phyloP scores from a whole-genome alignment of 176 grass and related monocot genomes.

The Pharus latifolius region DNA sequence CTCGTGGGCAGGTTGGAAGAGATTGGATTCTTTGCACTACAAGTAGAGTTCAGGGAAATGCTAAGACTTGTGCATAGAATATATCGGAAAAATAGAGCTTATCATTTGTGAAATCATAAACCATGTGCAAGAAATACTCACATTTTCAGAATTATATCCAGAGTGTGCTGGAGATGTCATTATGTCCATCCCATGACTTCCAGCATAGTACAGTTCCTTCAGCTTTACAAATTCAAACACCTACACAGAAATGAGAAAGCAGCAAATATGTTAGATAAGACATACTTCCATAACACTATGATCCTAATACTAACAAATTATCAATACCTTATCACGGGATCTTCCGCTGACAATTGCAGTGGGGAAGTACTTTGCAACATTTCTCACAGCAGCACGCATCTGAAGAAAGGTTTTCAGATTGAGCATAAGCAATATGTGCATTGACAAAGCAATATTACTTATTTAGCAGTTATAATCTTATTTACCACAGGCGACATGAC shows the following conservation, averaged over 20 bases:
- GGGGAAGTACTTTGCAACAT: conserved; percentile 65
- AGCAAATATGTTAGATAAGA: not conserved
- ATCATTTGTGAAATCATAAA: not conserved
- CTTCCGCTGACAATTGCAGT: conserved; percentile 94
- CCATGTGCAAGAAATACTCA: not conserved
- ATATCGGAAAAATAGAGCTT: not conserved
- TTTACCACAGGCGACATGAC: conserved; percentile 69
- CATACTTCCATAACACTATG: not conserved
- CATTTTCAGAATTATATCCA: conserved; percentile 22
- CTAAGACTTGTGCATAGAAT: not conserved
- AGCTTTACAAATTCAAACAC: conserved; percentile 86
- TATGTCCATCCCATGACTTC: conserved; percentile 99
- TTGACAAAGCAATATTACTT: conserved; percentile 1
- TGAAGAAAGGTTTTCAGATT: not conserved
- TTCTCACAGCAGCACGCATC: conserved; percentile 77
- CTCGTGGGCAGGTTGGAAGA: conserved; percentile 87
- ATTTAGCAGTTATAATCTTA: not conserved
- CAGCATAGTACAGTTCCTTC: conserved; percentile 82
- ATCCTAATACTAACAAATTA: not conserved
- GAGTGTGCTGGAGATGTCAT: conserved; percentile 34
- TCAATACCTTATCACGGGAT: conserved; percentile 63
- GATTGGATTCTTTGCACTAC: conserved; percentile 48
- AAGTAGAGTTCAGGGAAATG: not conserved
- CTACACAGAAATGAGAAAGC: conserved; percentile 15
- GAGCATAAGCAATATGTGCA: not conserved